Base-by-base conservation (phyloP, 2,329 filamentous ascomycete genomes). In the Penicillium sp. region DNA sequence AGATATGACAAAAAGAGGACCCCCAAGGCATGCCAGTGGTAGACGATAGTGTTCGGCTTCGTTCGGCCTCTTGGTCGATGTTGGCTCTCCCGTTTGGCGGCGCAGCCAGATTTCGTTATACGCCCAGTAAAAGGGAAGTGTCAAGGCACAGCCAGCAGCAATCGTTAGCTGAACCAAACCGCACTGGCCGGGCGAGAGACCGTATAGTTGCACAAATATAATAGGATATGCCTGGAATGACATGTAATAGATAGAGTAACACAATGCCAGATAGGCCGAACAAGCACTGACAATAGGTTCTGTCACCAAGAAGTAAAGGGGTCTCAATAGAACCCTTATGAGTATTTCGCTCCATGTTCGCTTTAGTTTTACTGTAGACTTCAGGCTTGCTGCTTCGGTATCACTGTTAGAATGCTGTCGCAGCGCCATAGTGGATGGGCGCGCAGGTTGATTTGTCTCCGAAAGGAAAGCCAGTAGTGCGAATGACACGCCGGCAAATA, bases 11-110 rank as follows among this genome's bases (percentile, higher is more conserved):
- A 52, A 48, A 1, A 52, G 33, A 0, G 87, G 87, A 0, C 87
- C 86, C 1, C 85, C 88, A 21, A 89, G 63, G 65, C 83, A 87
- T 3, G 87, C 88, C 2, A 91, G 77, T 0, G 88, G 56, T 9
- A 58, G 56, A 1, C 88, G 81, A 2, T 83, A 79, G 67, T 83
- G 88, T 66, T 91, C 65, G 57, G 66, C 65, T 51, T 60, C n/a
- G 18, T 86, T 23, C 72, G 71, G 0, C 81, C 74, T 85, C 86
- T 90, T 1, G 75, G 62, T 16, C 26, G 42, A 5, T 43, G n/a
- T 16, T 70, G 67, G 9, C 66, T 65, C 59, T 78, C 74, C 1
- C 1, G 71, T 68, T 20, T 89, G 77, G 42, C 82, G 75, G 33
- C 64, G 66, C 64, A 90, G 87, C 79, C 84, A 90, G n/a, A 40